A percentile compares a stretch with the other conserved stretches of the same genome.
Evolutionary conservation across 441 rosid genomes (phyloP).

Genomic region (Pelargonium australe): DNA sequence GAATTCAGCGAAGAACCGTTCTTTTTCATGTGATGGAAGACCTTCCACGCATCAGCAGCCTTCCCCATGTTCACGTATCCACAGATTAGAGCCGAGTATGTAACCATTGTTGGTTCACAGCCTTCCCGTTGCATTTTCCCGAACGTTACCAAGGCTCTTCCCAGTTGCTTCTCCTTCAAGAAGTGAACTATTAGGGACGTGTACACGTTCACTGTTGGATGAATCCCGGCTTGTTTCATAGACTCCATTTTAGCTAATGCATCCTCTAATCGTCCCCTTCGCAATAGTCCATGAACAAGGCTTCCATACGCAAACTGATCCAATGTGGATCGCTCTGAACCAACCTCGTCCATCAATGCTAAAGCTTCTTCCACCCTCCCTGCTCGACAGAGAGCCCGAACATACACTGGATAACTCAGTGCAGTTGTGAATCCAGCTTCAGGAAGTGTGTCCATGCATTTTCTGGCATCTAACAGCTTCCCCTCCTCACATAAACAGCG

Average conservation of each 20-base stretch:
- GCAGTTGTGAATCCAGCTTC: constrained; percentile 51
- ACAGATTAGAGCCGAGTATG: constrained; percentile 58
- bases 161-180: constrained; percentile 54
- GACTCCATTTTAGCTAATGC: constrained; percentile 58
- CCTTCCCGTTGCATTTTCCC: constrained; percentile 46
- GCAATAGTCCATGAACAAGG: constrained; percentile 53
- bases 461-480: constrained; percentile 44
- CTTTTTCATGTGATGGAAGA: constrained; percentile 38
- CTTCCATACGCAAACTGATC: constrained; percentile 53
- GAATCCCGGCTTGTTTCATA: constrained; percentile 50
- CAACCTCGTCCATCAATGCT: constrained; percentile 31
- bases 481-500: constrained; percentile 57
- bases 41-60: constrained; percentile 47
- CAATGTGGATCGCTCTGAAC: constrained; percentile 35
- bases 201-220: constrained; percentile 57
- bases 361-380: constrained; percentile 65
- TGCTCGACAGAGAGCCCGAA: constrained; percentile 69
- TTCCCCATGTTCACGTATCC: constrained; percentile 54
- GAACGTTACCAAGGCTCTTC: constrained; percentile 40
- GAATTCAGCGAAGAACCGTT: constrained; percentile 62
- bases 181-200: constrained; percentile 62
- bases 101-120: constrained; percentile 54
- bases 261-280: constrained; percentile 41
- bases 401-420: constrained; percentile 46
- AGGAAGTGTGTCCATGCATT: constrained; percentile 36